Evolutionary conservation across 2,329 filamentous ascomycete genomes (phyloP).

Genomic region (Plenodomus lindquistii): DNA sequence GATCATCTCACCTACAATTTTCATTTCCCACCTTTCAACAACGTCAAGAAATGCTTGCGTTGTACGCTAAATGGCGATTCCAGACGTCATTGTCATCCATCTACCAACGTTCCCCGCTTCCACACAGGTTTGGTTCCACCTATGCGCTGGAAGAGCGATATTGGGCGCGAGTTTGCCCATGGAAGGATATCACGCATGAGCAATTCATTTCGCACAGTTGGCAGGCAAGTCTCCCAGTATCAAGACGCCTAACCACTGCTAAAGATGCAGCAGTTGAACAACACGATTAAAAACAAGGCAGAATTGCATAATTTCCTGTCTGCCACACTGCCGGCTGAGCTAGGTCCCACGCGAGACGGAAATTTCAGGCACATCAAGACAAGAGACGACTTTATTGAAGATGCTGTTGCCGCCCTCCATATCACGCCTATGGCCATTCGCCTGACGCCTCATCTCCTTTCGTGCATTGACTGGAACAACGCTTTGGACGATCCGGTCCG

Average conservation of each 20-base stretch:
- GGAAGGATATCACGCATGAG: constrained; percentile 52
- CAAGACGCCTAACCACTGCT: no score
- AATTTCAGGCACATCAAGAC: constrained; percentile 47
- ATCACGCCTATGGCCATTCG: constrained; percentile 63
- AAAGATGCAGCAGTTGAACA: constrained; percentile 47
- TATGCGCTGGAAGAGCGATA: constrained; percentile 50
- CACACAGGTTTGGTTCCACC: no score
- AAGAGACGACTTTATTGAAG: constrained; percentile 58
- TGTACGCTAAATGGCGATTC: no score
- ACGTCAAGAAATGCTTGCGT: no score
- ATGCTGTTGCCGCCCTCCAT: constrained; percentile 58
- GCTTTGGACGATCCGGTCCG: constrained; percentile 64
- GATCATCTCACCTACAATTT: no score
- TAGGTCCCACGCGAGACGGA: constrained; percentile 46
- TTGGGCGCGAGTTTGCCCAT: constrained; percentile 57
- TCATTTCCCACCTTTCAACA: no score
- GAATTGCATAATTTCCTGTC: constrained; percentile 57
- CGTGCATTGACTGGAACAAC: constrained; percentile 62
- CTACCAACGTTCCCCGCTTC: no score
- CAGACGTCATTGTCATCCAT: no score
- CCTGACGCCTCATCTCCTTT: constrained; percentile 64
- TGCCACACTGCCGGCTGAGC: constrained; percentile 53
- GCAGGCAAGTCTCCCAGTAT: constrained; percentile 58
- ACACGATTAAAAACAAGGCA: constrained; percentile 54
- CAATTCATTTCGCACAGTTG: constrained; percentile 60